Conservation (phyloP, 306 rosid genomes). For the Cajanus cajan region DNA sequence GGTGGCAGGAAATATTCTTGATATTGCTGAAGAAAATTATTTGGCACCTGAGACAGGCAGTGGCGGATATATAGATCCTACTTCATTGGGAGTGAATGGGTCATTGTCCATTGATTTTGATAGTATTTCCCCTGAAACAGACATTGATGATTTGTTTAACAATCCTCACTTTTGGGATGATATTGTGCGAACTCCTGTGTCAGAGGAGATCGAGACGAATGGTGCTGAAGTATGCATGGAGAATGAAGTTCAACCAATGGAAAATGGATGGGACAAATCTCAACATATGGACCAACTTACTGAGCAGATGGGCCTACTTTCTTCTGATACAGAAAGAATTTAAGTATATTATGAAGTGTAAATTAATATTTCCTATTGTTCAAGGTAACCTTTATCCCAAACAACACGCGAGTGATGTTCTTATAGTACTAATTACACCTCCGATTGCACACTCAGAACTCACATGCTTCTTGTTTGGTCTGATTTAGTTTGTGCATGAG, state of each 20-base stretch:
- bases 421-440: neutral
- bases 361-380: constrained; percentile 21
- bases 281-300: constrained; percentile 67
- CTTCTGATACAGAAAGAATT: constrained; percentile 50
- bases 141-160: constrained; percentile 58
- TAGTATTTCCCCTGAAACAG: constrained; percentile 50
- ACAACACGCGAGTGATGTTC: neutral
- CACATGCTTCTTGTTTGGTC: constrained; percentile 2
- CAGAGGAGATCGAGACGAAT: constrained; percentile 47
- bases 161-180: constrained; percentile 50
- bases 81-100: constrained; percentile 40
- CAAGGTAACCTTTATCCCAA: neutral
- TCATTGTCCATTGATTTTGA: constrained; percentile 54
- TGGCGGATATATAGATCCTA: constrained; percentile 44
- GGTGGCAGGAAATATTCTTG: constrained; percentile 40
- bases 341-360: constrained; percentile 41
- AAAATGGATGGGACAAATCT: constrained; percentile 54
- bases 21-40: constrained; percentile 42
- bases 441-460: constrained; percentile 31
- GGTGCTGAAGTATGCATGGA: constrained; percentile 33
- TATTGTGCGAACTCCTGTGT: constrained; percentile 42
- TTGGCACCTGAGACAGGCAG: constrained; percentile 37
- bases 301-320: constrained; percentile 72
- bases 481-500: constrained; percentile 36
- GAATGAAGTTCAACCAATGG: constrained; percentile 46